Base-by-base conservation (phyloP, 2,329 filamentous ascomycete species). In the Apiospora kogelbergensis region DNA sequence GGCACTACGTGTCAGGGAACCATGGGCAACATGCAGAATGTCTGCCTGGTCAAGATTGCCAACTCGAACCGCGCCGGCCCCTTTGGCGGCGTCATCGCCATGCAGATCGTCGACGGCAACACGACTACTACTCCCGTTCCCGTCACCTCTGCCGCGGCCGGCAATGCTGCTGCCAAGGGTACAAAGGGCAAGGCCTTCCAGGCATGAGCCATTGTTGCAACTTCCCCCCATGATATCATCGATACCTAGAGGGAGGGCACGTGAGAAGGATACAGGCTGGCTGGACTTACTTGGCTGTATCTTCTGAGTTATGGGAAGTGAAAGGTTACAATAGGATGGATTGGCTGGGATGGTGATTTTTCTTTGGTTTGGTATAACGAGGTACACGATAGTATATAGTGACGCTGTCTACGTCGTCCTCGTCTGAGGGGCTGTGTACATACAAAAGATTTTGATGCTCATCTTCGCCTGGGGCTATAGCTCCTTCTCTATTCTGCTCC, bases 31-130 rank as follows among this genome's bases (percentile, higher is more conserved):
- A 66, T 77, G 70, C 41, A 65, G 3, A 80, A 80, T 68, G 79
- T 83, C 68, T 84, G 82, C 75, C 73, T 83, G 33, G 76, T 82
- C 72, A 83, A 83, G 78, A 79, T 84, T 68, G 80, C 79, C 68
- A 84, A 84, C 76, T 73, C 73, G 67, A 80, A 80, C 73, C 68
- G 68, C 13, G 80, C 78, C 2, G 82, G 81, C 0, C 81, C 81
- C 6, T 83, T 84, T 71, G 81, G 81, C 46, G 82, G 81, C 26
- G 76, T 80, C 30, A 71, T 83, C 10, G 77, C 81, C 20, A 76
- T 83, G 70, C 82, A 83, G 75, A 80, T 82, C 66, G 65, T 68
- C 48, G 69, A 70, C 33, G 48, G 67, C 13, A 48, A 69, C 30
- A 64, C 68, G 45, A 68, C 72, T 30, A 63, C 68, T 6, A 64